Conservation (phyloP, 2,329 filamentous ascomycete species). For the Ascochyta clinopodiicola region DNA sequence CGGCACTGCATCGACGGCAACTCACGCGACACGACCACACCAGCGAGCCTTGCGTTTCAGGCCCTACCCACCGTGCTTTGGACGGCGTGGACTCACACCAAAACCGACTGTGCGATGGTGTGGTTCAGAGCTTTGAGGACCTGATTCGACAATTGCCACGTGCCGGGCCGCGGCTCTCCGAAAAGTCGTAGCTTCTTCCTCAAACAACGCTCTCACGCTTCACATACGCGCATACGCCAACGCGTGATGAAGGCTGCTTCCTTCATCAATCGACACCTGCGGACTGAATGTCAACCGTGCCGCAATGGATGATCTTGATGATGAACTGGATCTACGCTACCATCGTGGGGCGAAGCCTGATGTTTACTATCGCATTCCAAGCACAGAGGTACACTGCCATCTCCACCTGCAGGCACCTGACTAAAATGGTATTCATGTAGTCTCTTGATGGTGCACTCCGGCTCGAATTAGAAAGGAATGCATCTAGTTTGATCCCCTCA, state of each 20-base stretch:
- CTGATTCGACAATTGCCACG: not conserved
- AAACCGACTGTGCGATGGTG: no score
- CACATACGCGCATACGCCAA: conserved; percentile 3
- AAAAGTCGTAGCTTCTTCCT: not conserved
- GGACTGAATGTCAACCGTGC: conserved; percentile 1
- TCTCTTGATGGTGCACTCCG: conserved; percentile 38
- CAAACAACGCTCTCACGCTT: conserved; percentile 7
- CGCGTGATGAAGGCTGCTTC: conserved; percentile 8
- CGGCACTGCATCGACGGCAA: not conserved
- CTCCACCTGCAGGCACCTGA: conserved; percentile 4
- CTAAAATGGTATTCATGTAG: conserved; percentile 28
- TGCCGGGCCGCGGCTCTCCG: not conserved
- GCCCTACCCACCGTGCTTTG: not conserved
- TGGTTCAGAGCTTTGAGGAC: not conserved
- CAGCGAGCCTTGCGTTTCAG: conserved; percentile 8
- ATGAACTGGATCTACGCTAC: conserved; percentile 41
- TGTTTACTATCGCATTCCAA: conserved; percentile 43
- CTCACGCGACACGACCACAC: conserved; percentile 5
- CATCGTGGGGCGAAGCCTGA: conserved; percentile 38
- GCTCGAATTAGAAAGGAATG: conserved; percentile 38
- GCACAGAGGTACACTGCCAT: conserved; percentile 31
- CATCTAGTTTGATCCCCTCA: conserved; percentile 38
- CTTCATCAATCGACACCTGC: conserved; percentile 6
- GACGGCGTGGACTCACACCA: no score
- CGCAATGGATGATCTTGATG: conserved; percentile 40